A percentile compares a stretch with the other conserved stretches of the same genome.
phyloP scores from a whole-genome alignment of 768 basidiomycete species.

The Chalciporus piperatus region DNA sequence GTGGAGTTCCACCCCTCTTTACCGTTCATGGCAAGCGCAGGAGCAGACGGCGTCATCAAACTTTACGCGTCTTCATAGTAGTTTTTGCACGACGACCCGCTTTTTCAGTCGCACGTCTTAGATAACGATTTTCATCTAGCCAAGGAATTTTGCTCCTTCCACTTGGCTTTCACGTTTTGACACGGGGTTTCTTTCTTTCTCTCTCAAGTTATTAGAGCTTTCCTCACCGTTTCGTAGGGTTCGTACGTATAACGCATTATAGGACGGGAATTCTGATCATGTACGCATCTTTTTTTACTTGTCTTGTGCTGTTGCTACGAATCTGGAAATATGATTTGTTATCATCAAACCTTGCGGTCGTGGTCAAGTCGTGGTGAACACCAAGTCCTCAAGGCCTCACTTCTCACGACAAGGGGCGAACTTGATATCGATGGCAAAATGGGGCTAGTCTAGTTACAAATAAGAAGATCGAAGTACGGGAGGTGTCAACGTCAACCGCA shows the following conservation, averaged over 20 bases:
- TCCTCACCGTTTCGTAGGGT: constrained; percentile 9
- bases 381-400: not conserved
- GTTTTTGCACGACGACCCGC: constrained; percentile 6
- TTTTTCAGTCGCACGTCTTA: too few relatives aligned
- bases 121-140: too few relatives aligned
- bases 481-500: not conserved
- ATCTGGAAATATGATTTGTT: not conserved
- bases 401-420: not conserved
- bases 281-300: constrained; percentile 4
- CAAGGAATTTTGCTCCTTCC: not conserved
- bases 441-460: not conserved
- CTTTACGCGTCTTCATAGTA: constrained; percentile 86
- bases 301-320: not conserved
- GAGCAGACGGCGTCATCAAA: constrained; percentile 94
- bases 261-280: constrained; percentile 26
- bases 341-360: not conserved
- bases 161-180: constrained; percentile 8
- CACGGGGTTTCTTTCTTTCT: not conserved
- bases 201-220: not conserved
- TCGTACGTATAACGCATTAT: constrained; percentile 19
- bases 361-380: not conserved
- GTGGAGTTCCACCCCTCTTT: constrained; percentile 82
- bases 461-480: not conserved
- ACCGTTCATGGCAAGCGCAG: constrained; percentile 88
- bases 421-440: not conserved